phyloP scores from a whole-genome alignment of 257 asterid species.

The Penstemon newberryi region DNA sequence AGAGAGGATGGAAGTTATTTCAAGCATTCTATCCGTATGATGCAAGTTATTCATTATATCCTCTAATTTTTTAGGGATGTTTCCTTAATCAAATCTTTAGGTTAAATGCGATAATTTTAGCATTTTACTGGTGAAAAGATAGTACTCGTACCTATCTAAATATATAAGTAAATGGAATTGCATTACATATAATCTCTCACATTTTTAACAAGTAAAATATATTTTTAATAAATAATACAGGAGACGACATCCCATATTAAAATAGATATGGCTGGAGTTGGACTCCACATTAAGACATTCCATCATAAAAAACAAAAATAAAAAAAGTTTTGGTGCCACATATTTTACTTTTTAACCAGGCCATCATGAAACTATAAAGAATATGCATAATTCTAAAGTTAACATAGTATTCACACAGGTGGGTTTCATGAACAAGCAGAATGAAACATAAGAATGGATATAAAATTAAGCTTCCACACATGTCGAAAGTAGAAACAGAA shows the following conservation, averaged over 20 bases:
- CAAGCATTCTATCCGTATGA: background rate
- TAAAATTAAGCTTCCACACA: conserved; percentile 10
- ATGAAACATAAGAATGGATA: conserved; percentile 18
- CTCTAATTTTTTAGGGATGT: background rate
- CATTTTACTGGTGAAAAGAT: background rate
- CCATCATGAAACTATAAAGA: background rate
- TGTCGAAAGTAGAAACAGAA: conserved; percentile 15
- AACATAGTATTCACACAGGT: conserved; percentile 12
- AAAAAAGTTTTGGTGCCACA: background rate
- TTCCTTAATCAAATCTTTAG: background rate
- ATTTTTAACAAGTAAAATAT: background rate
- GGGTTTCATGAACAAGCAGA: conserved; percentile 18
- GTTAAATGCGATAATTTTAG: background rate
- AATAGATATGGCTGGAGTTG: too few relatives aligned
- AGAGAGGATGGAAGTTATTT: background rate
- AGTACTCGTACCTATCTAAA: background rate
- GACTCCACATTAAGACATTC: too few relatives aligned
- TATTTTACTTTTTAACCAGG: conserved; percentile 19
- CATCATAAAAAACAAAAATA: background rate
- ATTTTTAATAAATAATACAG: background rate
- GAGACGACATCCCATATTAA: background rate
- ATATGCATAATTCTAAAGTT: background rate
- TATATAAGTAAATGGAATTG: background rate
- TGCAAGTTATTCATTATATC: background rate
- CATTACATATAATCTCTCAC: background rate